Conservation (phyloP, 148 eudicot species). For the Camellia lanceoleosa region DNA sequence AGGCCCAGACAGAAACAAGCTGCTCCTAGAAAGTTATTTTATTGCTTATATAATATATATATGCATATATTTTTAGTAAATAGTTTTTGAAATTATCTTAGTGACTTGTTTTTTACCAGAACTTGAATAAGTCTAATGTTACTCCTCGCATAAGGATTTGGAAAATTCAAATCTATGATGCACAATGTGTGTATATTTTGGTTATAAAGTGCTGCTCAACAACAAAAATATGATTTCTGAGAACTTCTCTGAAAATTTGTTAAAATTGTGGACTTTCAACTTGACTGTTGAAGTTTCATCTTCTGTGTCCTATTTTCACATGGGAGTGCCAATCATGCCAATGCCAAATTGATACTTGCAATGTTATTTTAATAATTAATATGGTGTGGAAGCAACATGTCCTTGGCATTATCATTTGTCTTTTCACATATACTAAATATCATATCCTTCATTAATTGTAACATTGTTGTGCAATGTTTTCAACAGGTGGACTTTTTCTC, state of each 20-base stretch:
- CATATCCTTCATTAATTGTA: background rate
- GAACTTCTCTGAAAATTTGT: background rate
- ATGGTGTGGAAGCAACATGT: background rate
- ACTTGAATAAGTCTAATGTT: background rate
- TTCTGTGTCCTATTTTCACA: background rate
- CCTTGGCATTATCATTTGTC: background rate
- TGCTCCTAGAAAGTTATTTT: background rate
- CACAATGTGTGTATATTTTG: background rate
- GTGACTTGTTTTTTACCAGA: background rate
- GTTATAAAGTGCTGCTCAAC: background rate
- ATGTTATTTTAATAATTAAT: background rate
- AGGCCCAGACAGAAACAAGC: background rate
- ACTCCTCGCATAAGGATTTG: background rate
- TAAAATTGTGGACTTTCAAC: background rate
- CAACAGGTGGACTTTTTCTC: slow-evolving; percentile 89
- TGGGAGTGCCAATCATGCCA: background rate
- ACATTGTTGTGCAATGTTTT: slow-evolving; percentile 16
- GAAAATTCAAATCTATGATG: background rate
- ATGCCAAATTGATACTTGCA: background rate
- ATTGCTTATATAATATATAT: background rate
- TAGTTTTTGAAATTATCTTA: background rate
- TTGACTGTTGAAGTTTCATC: background rate
- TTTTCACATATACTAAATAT: background rate
- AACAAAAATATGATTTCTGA: background rate
- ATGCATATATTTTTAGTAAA: background rate